Base-by-base conservation (phyloP, 2,329 filamentous ascomycete genomes). In the Rutstroemia sp. region DNA sequence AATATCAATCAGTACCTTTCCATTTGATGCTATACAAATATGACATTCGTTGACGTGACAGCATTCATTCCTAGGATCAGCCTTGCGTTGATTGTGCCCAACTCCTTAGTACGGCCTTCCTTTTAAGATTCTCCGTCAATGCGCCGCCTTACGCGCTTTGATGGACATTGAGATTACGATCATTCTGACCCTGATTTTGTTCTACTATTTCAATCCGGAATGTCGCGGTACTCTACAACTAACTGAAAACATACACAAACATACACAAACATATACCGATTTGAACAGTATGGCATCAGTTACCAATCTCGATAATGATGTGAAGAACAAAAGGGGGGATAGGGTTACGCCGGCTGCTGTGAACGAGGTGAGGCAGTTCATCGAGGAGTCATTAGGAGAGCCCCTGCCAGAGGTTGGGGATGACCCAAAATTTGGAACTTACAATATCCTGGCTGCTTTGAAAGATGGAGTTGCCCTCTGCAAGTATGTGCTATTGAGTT, bases 381-480 rank as follows among this genome's bases (percentile, higher is more conserved):
- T 99, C 62, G 91, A 96, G 72, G 80, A 83, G 40, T 79, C 84
- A 1, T 74, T 99, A 36, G 88, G 87, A 60, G 86, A 92, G 69
- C 81, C 78, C 51, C 76, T 97, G 56, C 75, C 87, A 0, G 73
- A 81, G 6, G 80, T 81, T 30, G 94, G 54, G 46, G 30, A 56
- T 34, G 54, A 57, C 40, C 16, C 38, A 12, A 39, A 38, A 8
- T 57, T 52, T 53, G 55, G 55, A 8, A 51, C 49, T 19, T 56
- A 52, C 5, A 56, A 99, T 72, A 77, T 99, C 50, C 79, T 99
- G 14, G 89, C 94, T 57, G 83, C 81, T 17, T 77, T 99, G 50
- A 95, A 92, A 73, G 91, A 97, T 78, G 94, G 94, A 53, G 87
- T 92, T 40, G 88, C 87, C 34, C 80, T 99, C 27, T 99, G 94